Evolutionary conservation across 1,284 basidiomycete species (phyloP), one percentile per base, ranked within the genome.

Genomic region (Clitocybe nebularis): DNA sequence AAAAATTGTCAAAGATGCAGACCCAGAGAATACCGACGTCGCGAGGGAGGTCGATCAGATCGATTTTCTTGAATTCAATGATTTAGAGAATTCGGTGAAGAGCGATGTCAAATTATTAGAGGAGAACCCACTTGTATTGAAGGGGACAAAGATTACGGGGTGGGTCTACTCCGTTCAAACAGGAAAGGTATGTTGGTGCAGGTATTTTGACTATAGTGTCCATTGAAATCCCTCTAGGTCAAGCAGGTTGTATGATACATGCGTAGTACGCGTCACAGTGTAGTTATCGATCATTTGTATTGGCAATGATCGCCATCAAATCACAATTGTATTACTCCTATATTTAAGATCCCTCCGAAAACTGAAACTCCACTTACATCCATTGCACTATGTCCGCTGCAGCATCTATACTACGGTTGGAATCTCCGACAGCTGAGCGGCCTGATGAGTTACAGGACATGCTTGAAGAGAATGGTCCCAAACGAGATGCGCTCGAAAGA

Each of bases 161-260:
- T 84, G 80, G 79, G 65, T 80, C n/a, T 79, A 81, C 53, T 71
- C 81, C 47, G 75, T 83, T 13, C 71, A 73, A 53, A 77, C 73
- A 1, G 81, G 79, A 45, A 76, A 75, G 68, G 77, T 81, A 39
- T 45, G 32, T 21, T 30, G 19, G 21, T 33, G 13, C n/a, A 8
- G 14, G 16, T 14, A n/a, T 26, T 14, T 11, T 9, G 29, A 1
- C 20, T 2, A 23, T 21, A 7, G 28, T 9, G 39, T 34, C 11
- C 14, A 10, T 3, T 23, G 13, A 3, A 14, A 13, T 30, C n/a
- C 22, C 10, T 16, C 13, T 26, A 46, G 41, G 32, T 43, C 24
- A 36, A 21, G 25, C 43, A 43, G 23, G 35, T 45, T n/a, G 41
- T 43, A 13, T 49, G 36, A 32, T 34, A n/a, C n/a, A n/a, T n/a